Conservation (phyloP, 768 basidiomycete genomes). For the Auricularia sp. region DNA sequence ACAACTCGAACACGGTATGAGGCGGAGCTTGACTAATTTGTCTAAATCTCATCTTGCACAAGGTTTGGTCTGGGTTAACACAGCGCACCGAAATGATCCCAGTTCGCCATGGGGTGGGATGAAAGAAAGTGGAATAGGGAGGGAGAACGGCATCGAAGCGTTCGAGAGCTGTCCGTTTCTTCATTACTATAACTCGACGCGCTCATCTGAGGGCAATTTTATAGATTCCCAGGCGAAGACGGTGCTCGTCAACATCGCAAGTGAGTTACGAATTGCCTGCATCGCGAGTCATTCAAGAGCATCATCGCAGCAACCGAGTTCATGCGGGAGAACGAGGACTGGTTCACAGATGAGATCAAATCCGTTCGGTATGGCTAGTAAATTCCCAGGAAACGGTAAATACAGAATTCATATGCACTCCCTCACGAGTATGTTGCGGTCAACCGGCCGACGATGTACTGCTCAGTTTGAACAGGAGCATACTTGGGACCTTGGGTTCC, state of each 20-base stretch:
- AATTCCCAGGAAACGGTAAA: not conserved
- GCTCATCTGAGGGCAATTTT: not conserved
- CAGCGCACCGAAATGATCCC: conserved; percentile 82
- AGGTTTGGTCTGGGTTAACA: conserved; percentile 82
- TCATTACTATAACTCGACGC: not conserved
- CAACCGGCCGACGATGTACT: conserved; percentile 57
- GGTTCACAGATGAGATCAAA: conserved; percentile 20
- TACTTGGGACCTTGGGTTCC: conserved; percentile 44
- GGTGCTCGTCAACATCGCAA: conserved; percentile 61
- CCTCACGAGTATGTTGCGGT: conserved; percentile 2
- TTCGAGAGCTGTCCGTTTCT: conserved; percentile 57
- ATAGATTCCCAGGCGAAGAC: conserved; percentile 82
- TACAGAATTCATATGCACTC: not conserved
- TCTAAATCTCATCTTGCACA: not conserved
- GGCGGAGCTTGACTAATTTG: too few relatives aligned
- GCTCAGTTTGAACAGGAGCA: conserved; percentile 57
- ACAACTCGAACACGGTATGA: conserved; percentile 36
- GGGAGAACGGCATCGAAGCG: conserved; percentile 80
- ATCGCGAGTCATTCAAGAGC: too few relatives aligned
- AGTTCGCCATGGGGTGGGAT: conserved; percentile 71
- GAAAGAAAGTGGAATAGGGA: conserved; percentile 66
- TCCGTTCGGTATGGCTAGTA: not conserved
- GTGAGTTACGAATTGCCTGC: too few relatives aligned
- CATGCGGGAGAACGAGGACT: conserved; percentile 54
- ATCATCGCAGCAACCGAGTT: conserved; percentile 33